phyloP scores from a whole-genome alignment of 768 basidiomycete genomes.

The Crucibulum laeve region DNA sequence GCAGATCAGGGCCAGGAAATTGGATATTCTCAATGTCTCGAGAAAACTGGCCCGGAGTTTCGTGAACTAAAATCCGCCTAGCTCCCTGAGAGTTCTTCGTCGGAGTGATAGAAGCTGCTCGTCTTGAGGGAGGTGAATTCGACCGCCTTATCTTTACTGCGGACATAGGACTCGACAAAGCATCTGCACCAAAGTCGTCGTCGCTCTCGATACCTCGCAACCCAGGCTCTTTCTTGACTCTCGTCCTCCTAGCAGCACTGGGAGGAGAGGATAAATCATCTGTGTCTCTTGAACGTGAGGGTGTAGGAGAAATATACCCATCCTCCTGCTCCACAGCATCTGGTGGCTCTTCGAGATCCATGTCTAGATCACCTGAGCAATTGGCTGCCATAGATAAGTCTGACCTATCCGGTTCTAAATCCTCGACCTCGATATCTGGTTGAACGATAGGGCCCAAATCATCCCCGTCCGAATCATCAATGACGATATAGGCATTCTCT shows the following conservation, averaged over 20 bases:
- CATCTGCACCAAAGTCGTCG: slow-evolving; percentile 47
- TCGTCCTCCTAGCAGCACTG: slow-evolving; percentile 9
- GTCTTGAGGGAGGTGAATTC: background rate
- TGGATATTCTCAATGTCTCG: background rate
- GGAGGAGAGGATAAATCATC: slow-evolving; percentile 63
- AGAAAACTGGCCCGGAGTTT: too few relatives aligned
- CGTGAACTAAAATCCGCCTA: slow-evolving; percentile 10
- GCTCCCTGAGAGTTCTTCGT: too few relatives aligned
- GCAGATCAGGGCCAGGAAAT: slow-evolving; percentile 34
- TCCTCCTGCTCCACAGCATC: slow-evolving; percentile 68
- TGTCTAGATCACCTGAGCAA: slow-evolving; percentile 29
- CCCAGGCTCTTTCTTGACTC: slow-evolving; percentile 11
- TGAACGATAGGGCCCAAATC: too few relatives aligned
- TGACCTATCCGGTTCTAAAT: slow-evolving; percentile 18
- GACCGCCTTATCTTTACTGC: slow-evolving; percentile 7
- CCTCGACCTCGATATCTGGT: too few relatives aligned
- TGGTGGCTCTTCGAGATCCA: slow-evolving; percentile 37
- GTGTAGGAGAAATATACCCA: slow-evolving; percentile 75
- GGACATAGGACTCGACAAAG: slow-evolving; percentile 43
- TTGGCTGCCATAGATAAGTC: slow-evolving; percentile 32
- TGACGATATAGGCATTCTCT: slow-evolving; percentile 34
- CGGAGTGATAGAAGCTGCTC: too few relatives aligned
- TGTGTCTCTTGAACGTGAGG: slow-evolving; percentile 49
- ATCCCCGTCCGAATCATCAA: slow-evolving; percentile 23
- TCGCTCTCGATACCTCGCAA: slow-evolving; percentile 19